Base-by-base conservation (phyloP, 208 protist species). In the Plasmodiophora brassicae region DNA sequence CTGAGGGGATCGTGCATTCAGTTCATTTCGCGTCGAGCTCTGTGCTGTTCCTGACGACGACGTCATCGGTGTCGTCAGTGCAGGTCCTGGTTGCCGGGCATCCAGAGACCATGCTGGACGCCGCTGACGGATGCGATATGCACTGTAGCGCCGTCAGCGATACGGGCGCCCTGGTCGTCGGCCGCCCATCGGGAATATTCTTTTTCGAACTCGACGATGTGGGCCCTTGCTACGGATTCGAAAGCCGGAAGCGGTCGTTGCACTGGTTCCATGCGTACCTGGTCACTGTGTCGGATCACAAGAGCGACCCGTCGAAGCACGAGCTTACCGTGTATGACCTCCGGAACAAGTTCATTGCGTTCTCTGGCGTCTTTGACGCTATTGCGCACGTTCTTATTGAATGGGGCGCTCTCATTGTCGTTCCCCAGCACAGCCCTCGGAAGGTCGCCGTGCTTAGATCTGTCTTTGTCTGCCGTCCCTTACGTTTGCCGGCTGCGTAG, bases 191-290 rank as follows among this genome's bases (percentile, higher is more conserved):
- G 5, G 65, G 65, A 5, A 32, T 78, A 38, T 78, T 78, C n/a
- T 78, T 78, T 38, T 78, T 78, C n/a, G 65, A 32, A 32, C n/a
- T 5, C 41, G 65, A 78, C 41, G 65, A 78, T 78, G 65, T 78
- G 5, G 65, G 65, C 5, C 65, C 65, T 5, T 78, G 65, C 65
- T 78, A 78, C 65, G 65, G 65, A 32, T 78, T 78, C 41, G 65
- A 78, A 32, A 78, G 65, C n/a, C 10, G 14, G 10, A 78, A 78
- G n/a, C 65, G 65, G 14, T 78, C n/a, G 10, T 38, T 78, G n/a
- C 65, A 78, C 41, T 32, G 65, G n/a, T 78, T 78, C 65, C 65
- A 78, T 78, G 32, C 65, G 32, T 78, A 78, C 41, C 65, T 78
- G 5, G n/a, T 78, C 41, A 38, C 41, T 32, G 65, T 78, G 10